Evolutionary conservation across 108 stramenopile genomes (phyloP).

Genomic region (Nitzschia sp.): DNA sequence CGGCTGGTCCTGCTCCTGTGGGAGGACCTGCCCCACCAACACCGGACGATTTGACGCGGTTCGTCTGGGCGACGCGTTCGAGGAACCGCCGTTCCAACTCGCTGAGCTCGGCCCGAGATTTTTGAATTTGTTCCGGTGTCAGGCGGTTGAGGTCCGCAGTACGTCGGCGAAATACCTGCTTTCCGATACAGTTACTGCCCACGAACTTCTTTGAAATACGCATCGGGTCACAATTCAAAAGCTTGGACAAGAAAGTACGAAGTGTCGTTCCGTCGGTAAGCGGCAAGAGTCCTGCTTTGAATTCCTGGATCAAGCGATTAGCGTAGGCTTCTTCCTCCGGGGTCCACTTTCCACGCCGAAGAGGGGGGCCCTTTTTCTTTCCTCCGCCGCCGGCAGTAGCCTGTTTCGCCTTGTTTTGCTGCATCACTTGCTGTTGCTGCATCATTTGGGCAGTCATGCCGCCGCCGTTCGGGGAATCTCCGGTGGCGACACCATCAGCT

Average conservation of each 20-base stretch:
- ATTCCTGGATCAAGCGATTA: constrained; percentile 92
- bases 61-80: constrained; percentile 92
- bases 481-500: constrained; percentile 67
- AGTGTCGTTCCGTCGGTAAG: constrained; percentile 95
- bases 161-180: constrained; percentile 91
- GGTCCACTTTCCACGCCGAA: constrained; percentile 80
- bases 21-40: constrained; percentile 17
- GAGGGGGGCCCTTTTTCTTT: constrained; percentile 34
- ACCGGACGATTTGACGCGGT: constrained; percentile 80
- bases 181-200: constrained; percentile 95
- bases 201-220: constrained; percentile 99
- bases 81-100: constrained; percentile 91
- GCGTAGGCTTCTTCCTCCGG: constrained; percentile 95
- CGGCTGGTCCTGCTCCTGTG: background rate
- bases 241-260: constrained; percentile 91
- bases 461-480: constrained; percentile 1
- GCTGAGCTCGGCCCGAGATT: constrained; percentile 74
- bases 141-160: constrained; percentile 88
- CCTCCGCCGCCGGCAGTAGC: constrained; percentile 19
- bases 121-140: constrained; percentile 86
- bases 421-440: constrained; percentile 15
- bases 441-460: constrained; percentile 2
- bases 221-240: constrained; percentile 98
- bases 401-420: constrained; percentile 7
- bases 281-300: constrained; percentile 90